phyloP scores from a whole-genome alignment of 805 yeast genomes.

The Priceomyces medius region DNA sequence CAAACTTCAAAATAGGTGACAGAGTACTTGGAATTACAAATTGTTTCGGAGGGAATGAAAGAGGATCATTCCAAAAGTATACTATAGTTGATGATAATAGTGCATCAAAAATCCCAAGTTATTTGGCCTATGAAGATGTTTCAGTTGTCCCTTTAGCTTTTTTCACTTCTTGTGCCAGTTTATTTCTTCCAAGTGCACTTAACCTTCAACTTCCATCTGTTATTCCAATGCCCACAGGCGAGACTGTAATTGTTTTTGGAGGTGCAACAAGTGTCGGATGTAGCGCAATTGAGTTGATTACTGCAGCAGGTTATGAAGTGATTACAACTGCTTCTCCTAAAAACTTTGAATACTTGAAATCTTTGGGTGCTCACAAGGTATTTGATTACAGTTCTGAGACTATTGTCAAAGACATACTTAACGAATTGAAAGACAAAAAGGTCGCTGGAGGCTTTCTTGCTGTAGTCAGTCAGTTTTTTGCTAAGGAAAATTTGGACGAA shows the following conservation, averaged over 20 bases:
- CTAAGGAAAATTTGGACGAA: too few species aligned
- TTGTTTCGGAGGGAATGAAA: slow-evolving; percentile 48
- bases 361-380: slow-evolving; percentile 50
- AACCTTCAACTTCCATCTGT: slow-evolving; percentile 25
- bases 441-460: too few species aligned
- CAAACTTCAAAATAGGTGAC: slow-evolving; percentile 51
- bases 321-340: slow-evolving; percentile 48
- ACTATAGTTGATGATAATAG: slow-evolving; percentile 36
- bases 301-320: slow-evolving; percentile 36
- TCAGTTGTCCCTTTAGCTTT: slow-evolving; percentile 66
- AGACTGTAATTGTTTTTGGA: slow-evolving; percentile 40
- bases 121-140: slow-evolving; percentile 10
- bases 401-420: slow-evolving; percentile 43
- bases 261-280: slow-evolving; percentile 69
- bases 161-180: slow-evolving; percentile 51
- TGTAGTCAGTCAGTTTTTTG: too few species aligned
- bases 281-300: slow-evolving; percentile 53
- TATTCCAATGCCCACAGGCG: slow-evolving; percentile 12
- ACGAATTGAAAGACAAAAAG: slow-evolving; percentile 41
- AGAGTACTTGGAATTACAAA: slow-evolving; percentile 50
- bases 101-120: slow-evolving; percentile 29
- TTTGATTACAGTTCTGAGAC: slow-evolving; percentile 45
- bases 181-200: slow-evolving; percentile 45
- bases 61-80: slow-evolving; percentile 63
- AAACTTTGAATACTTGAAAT: slow-evolving; percentile 39